Evolutionary conservation across 768 basidiomycete species (phyloP).

Genomic region (Lactifluus piperatus): DNA sequence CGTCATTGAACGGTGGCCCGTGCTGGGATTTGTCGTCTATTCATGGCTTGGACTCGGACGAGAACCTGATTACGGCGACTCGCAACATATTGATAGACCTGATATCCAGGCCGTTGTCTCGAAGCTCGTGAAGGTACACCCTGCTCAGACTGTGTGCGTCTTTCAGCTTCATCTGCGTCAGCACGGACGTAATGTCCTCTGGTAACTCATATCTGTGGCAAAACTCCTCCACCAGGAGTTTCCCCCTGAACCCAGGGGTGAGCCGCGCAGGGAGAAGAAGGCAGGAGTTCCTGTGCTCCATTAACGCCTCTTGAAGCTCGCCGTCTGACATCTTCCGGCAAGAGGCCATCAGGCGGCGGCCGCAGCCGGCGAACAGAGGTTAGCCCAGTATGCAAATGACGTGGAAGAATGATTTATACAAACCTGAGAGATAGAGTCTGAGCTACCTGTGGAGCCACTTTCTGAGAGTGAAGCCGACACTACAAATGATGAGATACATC

Average conservation of each 20-base stretch:
- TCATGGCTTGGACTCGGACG: slow-evolving; percentile 10
- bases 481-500: not conserved
- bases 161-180: slow-evolving; percentile 5
- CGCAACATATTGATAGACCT: slow-evolving; percentile 9
- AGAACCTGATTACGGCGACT: slow-evolving; percentile 8
- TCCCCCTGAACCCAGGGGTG: slow-evolving; percentile 2
- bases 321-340: slow-evolving; percentile 6
- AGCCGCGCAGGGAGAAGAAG: slow-evolving; percentile 12
- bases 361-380: not conserved
- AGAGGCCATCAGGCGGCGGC: not conserved
- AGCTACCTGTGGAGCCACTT: slow-evolving; percentile 1
- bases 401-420: not conserved
- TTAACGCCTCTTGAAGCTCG: slow-evolving; percentile 6
- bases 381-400: not conserved
- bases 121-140: slow-evolving; percentile 6
- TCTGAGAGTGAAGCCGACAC: not conserved
- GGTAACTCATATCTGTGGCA: slow-evolving; percentile 8
- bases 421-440: slow-evolving; percentile 10
- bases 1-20: not conserved
- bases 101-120: not conserved
- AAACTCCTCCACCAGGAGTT: slow-evolving; percentile 2
- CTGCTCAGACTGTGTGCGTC: slow-evolving; percentile 6
- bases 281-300: slow-evolving; percentile 1
- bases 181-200: not conserved
- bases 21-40: not conserved